These are phyloP conservation scores for Fusarium napiforme DNA, from an alignment of 2,329 filamentous ascomycete genomes.

Conservation along the genomic window DNA sequence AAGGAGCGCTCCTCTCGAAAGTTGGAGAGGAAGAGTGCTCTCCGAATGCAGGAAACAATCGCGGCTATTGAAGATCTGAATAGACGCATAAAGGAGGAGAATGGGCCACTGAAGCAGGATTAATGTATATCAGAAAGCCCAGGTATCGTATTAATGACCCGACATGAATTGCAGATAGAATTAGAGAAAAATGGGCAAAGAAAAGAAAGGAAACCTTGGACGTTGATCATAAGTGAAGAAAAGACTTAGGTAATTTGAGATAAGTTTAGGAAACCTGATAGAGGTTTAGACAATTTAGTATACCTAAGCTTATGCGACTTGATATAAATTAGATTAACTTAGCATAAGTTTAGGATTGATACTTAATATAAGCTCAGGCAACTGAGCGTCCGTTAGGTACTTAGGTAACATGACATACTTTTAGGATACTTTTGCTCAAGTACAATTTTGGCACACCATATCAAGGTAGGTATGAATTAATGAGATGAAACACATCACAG, in stretches of 20 bases:
- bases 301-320: background rate
- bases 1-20: constrained; percentile 14
- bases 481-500: background rate
- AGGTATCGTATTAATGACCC: constrained; percentile 33
- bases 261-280: background rate
- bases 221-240: background rate
- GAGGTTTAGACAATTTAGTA: background rate
- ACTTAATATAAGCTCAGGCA: background rate
- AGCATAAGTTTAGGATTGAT: background rate
- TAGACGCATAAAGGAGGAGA: constrained; percentile 4
- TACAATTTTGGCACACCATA: background rate
- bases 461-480: background rate
- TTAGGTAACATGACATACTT: background rate
- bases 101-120: background rate
- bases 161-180: constrained; percentile 35
- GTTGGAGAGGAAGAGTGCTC: constrained; percentile 2
- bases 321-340: background rate
- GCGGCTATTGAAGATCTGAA: background rate
- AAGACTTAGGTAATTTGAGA: background rate
- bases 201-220: background rate
- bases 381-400: too few relatives aligned
- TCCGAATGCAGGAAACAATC: background rate
- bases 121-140: constrained; percentile 3
- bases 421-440: background rate
- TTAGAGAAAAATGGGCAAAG: constrained; percentile 22